A percentile compares a stretch with the other conserved stretches of the same genome.
These are phyloP conservation scores for Mycena vulgaris DNA, from an alignment of 768 basidiomycete species.

Conservation along the genomic window DNA sequence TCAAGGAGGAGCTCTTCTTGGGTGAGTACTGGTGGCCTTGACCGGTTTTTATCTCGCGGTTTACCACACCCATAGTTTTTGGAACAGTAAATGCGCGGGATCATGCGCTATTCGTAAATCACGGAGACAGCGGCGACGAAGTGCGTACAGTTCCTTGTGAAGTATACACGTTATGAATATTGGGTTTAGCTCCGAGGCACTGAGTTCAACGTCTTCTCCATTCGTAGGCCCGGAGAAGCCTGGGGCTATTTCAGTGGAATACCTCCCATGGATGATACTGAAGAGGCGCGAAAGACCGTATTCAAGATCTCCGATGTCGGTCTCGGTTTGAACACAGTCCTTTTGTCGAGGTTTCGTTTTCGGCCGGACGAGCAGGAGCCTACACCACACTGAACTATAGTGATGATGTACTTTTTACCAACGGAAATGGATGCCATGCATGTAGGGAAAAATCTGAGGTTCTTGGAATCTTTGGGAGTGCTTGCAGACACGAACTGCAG, in stretches of 20 bases:
- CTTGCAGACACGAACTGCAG: too few species aligned
- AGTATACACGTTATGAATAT: not conserved
- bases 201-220: slow-evolving; percentile 17
- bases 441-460: too few species aligned
- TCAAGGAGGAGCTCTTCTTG: slow-evolving; percentile 56
- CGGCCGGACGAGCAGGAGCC: not conserved
- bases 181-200: not conserved
- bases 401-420: too few species aligned
- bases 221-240: slow-evolving; percentile 3
- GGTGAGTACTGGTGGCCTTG: slow-evolving; percentile 33
- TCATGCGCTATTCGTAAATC: slow-evolving; percentile 64
- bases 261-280: too few species aligned
- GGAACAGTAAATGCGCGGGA: slow-evolving; percentile 67
- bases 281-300: not conserved
- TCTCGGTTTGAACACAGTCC: slow-evolving; percentile 14
- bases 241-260: slow-evolving; percentile 26
- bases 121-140: slow-evolving; percentile 13
- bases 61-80: slow-evolving; percentile 51
- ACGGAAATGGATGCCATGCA: too few species aligned
- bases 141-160: not conserved
- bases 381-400: slow-evolving; percentile 2
- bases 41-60: not conserved
- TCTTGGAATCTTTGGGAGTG: too few species aligned
- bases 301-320: slow-evolving; percentile 18
- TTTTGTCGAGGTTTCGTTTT: slow-evolving; percentile 29